phyloP scores from a whole-genome alignment of 2,329 filamentous ascomycete species.

The Ilyonectria mors-panacis region DNA sequence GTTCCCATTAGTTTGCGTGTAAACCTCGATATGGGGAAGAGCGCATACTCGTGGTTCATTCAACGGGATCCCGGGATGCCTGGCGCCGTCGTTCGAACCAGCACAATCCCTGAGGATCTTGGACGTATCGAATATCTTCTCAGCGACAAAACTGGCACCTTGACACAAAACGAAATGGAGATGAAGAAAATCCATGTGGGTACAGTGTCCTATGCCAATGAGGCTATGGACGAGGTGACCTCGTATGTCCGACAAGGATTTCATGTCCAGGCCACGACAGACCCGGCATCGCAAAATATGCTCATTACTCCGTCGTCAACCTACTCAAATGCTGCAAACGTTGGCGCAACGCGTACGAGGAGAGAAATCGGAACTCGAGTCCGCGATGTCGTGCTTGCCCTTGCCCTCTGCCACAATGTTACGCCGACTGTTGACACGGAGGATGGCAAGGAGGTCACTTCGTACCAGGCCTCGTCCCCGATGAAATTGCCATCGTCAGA shows the following conservation, averaged over 20 bases:
- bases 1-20: slow-evolving; percentile 97
- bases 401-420: slow-evolving; percentile 97
- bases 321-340: slow-evolving; percentile 72
- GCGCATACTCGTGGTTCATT: slow-evolving; percentile 95
- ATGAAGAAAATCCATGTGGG: slow-evolving; percentile 99
- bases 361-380: slow-evolving; percentile 95
- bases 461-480: slow-evolving; percentile 96
- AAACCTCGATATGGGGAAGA: slow-evolving; percentile 97
- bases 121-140: slow-evolving; percentile 96
- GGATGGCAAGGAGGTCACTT: slow-evolving; percentile 81
- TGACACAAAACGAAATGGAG: slow-evolving; percentile 99
- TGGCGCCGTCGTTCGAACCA: slow-evolving; percentile 93
- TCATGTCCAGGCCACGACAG: slow-evolving; percentile 64
- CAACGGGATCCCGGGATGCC: slow-evolving; percentile 91
- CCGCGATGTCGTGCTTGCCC: slow-evolving; percentile 90
- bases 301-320: slow-evolving; percentile 84
- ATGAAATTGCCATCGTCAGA: slow-evolving; percentile 97
- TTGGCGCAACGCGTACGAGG: slow-evolving; percentile 82
- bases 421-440: slow-evolving; percentile 87
- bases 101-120: slow-evolving; percentile 96
- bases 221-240: slow-evolving; percentile 97
- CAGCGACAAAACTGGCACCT: slow-evolving; percentile 97
- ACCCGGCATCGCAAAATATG: slow-evolving; percentile 59
- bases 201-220: slow-evolving; percentile 97
- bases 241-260: slow-evolving; percentile 91